Conservation (phyloP, 495 filamentous ascomycete genomes). For the Haplographium delicatum region DNA sequence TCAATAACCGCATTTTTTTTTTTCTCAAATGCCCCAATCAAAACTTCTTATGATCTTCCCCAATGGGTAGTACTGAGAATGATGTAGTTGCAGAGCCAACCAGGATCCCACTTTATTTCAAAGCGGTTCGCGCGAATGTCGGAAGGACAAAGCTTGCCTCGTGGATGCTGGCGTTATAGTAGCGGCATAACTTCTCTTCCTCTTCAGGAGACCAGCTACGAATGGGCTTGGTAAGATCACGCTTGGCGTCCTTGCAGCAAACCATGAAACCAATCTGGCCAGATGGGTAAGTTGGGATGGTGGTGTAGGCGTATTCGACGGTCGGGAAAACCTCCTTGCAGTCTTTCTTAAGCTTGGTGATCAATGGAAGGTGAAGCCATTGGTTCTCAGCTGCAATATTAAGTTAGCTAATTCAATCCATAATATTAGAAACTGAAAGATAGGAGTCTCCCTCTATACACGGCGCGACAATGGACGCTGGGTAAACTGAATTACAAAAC, state of each 20-base stretch:
- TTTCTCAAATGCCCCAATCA: neutral
- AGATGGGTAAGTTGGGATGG: conserved; percentile 98
- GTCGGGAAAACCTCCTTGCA: conserved; percentile 97
- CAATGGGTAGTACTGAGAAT: too few species aligned
- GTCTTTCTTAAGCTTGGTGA: conserved; percentile 86
- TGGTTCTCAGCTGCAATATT: conserved; percentile 82
- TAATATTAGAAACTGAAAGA: too few species aligned
- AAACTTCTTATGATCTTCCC: neutral
- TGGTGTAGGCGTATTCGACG: conserved; percentile 98
- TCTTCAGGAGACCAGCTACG: conserved; percentile 77
- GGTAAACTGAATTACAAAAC: too few species aligned
- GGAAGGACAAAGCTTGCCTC: conserved; percentile 89
- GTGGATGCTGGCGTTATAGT: conserved; percentile 96
- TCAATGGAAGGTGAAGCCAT: conserved; percentile 93
- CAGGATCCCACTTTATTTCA: conserved; percentile 42
- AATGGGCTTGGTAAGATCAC: conserved; percentile 78
- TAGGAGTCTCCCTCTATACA: too few species aligned
- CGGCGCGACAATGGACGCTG: too few species aligned
- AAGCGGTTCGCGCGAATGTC: conserved; percentile 79
- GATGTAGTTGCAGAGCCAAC: too few species aligned
- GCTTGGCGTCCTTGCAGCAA: conserved; percentile 85
- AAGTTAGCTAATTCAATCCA: conserved; percentile 27
- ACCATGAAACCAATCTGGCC: conserved; percentile 99
- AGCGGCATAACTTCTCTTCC: conserved; percentile 84
- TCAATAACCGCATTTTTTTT: neutral